phyloP scores from a whole-genome alignment of 2,329 filamentous ascomycete species.

The Rugonectria rugulosa region DNA sequence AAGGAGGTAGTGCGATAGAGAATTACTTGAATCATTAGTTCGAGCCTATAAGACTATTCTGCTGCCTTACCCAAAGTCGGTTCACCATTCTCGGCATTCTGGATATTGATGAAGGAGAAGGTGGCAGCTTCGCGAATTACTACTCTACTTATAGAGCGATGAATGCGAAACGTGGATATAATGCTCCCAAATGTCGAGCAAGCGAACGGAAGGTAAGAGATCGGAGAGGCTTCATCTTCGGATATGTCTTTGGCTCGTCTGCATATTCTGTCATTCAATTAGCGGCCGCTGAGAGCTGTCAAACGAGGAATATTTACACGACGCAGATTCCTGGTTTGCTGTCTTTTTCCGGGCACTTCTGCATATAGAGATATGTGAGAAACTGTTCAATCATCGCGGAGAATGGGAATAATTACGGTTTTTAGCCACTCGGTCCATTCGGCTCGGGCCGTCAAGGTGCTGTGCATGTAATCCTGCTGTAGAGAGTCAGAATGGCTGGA shows the following conservation, averaged over 20 bases:
- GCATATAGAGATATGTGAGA: too few species aligned
- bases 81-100: neutral
- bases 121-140: neutral
- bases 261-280: neutral
- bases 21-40: neutral
- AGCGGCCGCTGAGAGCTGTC: neutral
- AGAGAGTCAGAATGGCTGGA: too few species aligned
- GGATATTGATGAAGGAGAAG: neutral
- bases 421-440: neutral
- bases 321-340: neutral
- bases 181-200: neutral
- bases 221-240: conserved; percentile 2
- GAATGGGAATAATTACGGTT: too few species aligned
- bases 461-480: too few species aligned
- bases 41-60: neutral
- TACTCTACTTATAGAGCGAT: conserved; percentile 3
- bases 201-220: conserved; percentile 7
- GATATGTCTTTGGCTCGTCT: conserved; percentile 7
- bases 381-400: too few species aligned
- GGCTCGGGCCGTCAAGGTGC: neutral
- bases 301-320: neutral
- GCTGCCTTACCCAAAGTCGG: neutral
- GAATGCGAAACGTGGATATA: neutral
- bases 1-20: conserved; percentile 2
- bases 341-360: too few species aligned